Percentiles rank a stretch among this genome's conserved stretches.
Conservation (phyloP, 1,284 basidiomycete genomes). For the Laetiporus sulphureus region DNA sequence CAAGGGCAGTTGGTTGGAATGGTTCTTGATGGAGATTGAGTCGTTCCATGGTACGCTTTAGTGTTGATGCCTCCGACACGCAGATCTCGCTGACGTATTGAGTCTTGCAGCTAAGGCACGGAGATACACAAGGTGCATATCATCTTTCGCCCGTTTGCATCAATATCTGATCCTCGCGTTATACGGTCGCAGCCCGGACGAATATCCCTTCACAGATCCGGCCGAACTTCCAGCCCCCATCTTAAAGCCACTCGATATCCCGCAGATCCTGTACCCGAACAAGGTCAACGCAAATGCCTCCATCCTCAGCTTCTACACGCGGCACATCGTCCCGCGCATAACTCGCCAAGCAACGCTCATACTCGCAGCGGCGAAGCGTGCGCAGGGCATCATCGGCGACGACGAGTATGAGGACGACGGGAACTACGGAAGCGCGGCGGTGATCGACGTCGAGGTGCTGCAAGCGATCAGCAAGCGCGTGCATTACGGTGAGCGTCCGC, state of each 20-base stretch:
- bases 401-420: constrained; percentile 81
- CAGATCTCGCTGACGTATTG: constrained; percentile 1
- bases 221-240: constrained; percentile 79
- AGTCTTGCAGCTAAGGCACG: constrained; percentile 75
- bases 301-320: constrained; percentile 87
- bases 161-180: too few species aligned
- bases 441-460: constrained; percentile 90
- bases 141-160: too few species aligned
- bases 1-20: constrained; percentile 88
- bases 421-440: constrained; percentile 96
- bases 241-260: constrained; percentile 71
- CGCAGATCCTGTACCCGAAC: constrained; percentile 77
- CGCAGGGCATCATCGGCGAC: constrained; percentile 57
- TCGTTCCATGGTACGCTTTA: constrained; percentile 80
- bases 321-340: constrained; percentile 78
- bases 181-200: constrained; percentile 83
- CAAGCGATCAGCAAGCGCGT: constrained; percentile 94
- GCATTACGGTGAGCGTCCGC: constrained; percentile 78
- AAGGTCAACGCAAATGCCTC: constrained; percentile 83
- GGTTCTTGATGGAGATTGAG: constrained; percentile 96
- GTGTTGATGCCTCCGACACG: not conserved
- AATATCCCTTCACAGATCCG: constrained; percentile 86
- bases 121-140: constrained; percentile 88
- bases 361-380: constrained; percentile 56
- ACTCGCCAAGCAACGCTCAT: constrained; percentile 61